Evolutionary conservation across 148 eudicot genomes (phyloP).

Genomic region (Rhododendron mucronatum): DNA sequence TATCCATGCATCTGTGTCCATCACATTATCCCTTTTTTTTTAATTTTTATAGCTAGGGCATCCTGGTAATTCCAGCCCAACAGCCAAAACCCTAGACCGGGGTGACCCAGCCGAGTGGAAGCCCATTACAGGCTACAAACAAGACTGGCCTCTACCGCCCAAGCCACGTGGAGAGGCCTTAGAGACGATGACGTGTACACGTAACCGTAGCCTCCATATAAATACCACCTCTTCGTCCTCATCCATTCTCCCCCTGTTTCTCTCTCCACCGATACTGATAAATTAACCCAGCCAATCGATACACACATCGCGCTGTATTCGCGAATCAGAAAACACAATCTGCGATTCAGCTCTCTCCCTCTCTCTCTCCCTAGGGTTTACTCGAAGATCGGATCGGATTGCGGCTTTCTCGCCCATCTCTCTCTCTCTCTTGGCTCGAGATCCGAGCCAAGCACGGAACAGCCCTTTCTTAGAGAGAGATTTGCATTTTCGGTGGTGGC

Average conservation of each 20-base stretch:
- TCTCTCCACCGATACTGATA: constrained; percentile 1
- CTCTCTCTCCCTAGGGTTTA: constrained; percentile 11
- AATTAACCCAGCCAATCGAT: not conserved
- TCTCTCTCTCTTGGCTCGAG: constrained; percentile 88
- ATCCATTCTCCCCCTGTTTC: constrained; percentile 27
- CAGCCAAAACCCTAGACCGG: not conserved
- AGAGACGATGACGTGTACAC: constrained; percentile 45
- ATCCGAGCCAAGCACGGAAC: constrained; percentile 81
- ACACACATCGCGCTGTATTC: not conserved
- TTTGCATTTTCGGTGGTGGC: constrained; percentile 1
- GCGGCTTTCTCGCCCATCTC: constrained; percentile 19
- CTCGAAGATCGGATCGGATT: constrained; percentile 20
- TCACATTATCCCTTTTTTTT: too few species aligned
- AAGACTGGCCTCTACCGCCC: constrained; percentile 15
- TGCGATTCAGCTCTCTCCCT: not conserved
- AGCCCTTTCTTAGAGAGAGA: not conserved
- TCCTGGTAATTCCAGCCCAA: not conserved
- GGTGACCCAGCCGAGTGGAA: not conserved
- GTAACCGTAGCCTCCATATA: constrained; percentile 66
- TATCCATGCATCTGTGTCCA: too few species aligned
- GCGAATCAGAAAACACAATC: not conserved
- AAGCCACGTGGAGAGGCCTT: constrained; percentile 39
- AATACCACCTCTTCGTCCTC: constrained; percentile 28
- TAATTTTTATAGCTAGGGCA: not conserved
- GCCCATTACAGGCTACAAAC: not conserved